Evolutionary conservation across 768 basidiomycete genomes (phyloP), one percentile per base, ranked within the genome.

Genomic region (Russula vinacea): DNA sequence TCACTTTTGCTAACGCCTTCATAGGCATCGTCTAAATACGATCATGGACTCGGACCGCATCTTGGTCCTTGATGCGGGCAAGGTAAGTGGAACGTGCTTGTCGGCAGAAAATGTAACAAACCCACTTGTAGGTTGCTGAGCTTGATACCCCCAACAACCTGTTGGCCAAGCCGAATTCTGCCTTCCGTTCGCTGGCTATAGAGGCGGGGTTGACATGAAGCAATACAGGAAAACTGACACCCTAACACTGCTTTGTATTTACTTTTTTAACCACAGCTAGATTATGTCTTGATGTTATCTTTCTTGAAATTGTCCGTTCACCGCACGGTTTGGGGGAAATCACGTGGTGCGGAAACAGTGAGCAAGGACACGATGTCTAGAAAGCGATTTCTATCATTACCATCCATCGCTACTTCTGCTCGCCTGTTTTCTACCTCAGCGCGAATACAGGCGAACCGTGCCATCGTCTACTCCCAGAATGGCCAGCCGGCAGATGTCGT

Each of bases 21-120:
- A 47, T 58, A 90, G 88, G 44, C 85, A 95, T 76, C 84, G 89
- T 29, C 76, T 93, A 37, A 91, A 93, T 72, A 93, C 92, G 0
- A 92, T 93, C 67, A 80, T 92, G 37, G 85, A 91, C 68, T 93
- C 88, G 40, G 86, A 89, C 64, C 83, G 86, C 29, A 84, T 96
- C 19, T 73, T 96, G 33, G 94, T 96, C 1, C 84, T 97, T 75
- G 86, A 88, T 68, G 77, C 84, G 26, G 94, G 94, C n/a, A 77
- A 77, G 72, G 89, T 88, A 69, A 62, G 78, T 29, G 19, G 66
- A 1, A 52, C 40, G 5, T 56, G 33, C 16, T 37, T 42, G 17
- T 32, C 39, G 24, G 22, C 10, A 24, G 8, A 37, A 55, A 50
- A 56, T 58, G 44, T 61, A 33, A 64, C 51, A 40, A 29, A 54